Base-by-base conservation (phyloP, 768 basidiomycete species). In the Trametes punicea region DNA sequence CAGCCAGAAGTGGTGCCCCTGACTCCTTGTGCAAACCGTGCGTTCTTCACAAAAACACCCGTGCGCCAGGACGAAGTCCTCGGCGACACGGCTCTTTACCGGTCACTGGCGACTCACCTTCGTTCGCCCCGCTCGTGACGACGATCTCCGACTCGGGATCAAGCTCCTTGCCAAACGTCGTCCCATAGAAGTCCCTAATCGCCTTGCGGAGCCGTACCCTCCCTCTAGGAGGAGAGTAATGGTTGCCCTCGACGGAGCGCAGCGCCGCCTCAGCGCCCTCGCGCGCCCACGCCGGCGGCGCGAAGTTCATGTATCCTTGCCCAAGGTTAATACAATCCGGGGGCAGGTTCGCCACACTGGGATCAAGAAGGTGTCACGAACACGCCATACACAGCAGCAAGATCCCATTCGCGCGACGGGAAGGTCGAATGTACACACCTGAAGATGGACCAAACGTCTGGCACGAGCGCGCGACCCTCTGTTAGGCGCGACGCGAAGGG, bases 81-180 rank as follows among this genome's bases (percentile, higher is more conserved):
- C n/a, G 27, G 6, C 45, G 45, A 10, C 27, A 4, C 27, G 27
- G 11, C 30, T 26, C 16, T 26, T 29, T 26, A 38, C 45, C 34
- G 15, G 34, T 13, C 31, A 31, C 13, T 6, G 6, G 13, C 33
- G 15, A 25, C 69, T 54, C 62, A 88, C 95, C 95, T 82, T 95
- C 91, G 69, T 98, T 98, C 7, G 95, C 95, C 31, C 96, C 96
- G 63, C 94, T 95, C 2, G 94, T 93, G 44, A 98, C 88, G 25
- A 95, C 75, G 40, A 99, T 93, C 70, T 98, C 93, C 0, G 81
- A 78, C 62, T 96, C 92, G 23, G 86, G 79, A 64, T 93, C 82
- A n/a, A 99, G 78, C 6, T 85, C 77, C 53, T 90, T 81, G 20
- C 79, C 75, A 46, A 86, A 83, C 46, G 74, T 71, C 4, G 86